Base-by-base conservation (phyloP, 345 rosid species). In the Excoecaria agallocha region DNA sequence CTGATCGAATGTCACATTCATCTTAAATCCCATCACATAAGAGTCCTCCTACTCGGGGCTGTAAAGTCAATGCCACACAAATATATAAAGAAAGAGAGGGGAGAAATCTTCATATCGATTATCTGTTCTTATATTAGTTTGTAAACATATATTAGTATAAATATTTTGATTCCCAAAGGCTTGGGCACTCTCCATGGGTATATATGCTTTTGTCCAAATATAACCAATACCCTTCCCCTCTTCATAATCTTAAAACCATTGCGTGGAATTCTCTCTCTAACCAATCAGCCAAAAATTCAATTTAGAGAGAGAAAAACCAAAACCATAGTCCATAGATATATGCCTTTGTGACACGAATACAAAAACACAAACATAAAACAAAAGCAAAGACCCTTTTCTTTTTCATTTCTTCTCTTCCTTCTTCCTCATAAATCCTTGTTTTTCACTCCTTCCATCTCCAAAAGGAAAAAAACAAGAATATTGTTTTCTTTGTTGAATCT, bases 11-110 rank as follows among this genome's bases (percentile, higher is more conserved):
- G 79, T 75, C 70, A 25, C 71, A 68, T 68, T 72, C 66, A 37
- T 70, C 60, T 22, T 68, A 85, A 77, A 80, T 82, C 85, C 76
- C 78, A 80, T 83, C 78, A 75, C 71, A 55, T 60, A 62, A 38
- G 16, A 20, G 67, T 16, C 37, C 61, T 57, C 35, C 50, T 7
- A 50, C 79, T 60, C 70, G 66, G 74, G 82, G 83, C 84, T 75
- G 85, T 79, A 84, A 82, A 84, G 81, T 86, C 82, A 82, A 82
- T 82, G 84, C 79, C 68, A 8, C 20, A 75, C 66, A 13, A 12
- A 1, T 17, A 43, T 25, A 10, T 3, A 37, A 4, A 35, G 10
- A 43, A 5, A 45, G 9, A 8, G 4, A 19, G 30, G 2, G 30
- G 30, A 30, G 30, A 30, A 30, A 30, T 30, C 30, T 30, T 30